A percentile compares a stretch with the other conserved stretches of the same genome.
Evolutionary conservation across 805 yeast species (phyloP).

Genomic region (Brettanomyces sp.): DNA sequence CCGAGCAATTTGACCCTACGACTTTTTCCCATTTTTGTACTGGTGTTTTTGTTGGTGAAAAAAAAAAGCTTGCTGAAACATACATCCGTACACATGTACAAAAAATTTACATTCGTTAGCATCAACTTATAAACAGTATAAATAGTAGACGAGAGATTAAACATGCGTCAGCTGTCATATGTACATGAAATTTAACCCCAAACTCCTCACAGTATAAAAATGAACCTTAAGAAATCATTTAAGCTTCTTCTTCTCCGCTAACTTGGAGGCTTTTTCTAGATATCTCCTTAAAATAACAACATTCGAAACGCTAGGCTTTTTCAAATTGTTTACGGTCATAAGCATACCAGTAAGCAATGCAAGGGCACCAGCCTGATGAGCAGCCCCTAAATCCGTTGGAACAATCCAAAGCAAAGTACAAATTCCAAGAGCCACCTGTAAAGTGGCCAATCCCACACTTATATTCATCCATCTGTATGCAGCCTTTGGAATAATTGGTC

Average conservation of each 20-base stretch:
- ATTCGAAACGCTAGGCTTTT: conserved; percentile 39
- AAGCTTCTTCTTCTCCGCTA: conserved; percentile 2
- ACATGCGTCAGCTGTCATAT: background rate
- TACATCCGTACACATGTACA: too few relatives aligned
- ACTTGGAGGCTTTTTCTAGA: conserved; percentile 12
- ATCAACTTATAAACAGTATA: background rate
- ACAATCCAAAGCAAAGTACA: conserved; percentile 78
- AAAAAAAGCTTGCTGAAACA: too few relatives aligned
- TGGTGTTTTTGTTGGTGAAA: too few relatives aligned
- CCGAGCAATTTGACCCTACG: too few relatives aligned
- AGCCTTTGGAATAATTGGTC: conserved; percentile 43
- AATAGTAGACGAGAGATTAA: background rate
- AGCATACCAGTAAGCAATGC: conserved; percentile 78
- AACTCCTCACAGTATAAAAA: background rate
- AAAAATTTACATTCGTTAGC: too few relatives aligned
- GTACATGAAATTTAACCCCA: background rate
- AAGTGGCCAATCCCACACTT: conserved; percentile 72
- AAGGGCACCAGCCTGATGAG: conserved; percentile 95
- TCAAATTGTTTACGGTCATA: conserved; percentile 46
- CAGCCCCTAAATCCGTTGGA: conserved; percentile 87
- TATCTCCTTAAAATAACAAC: conserved; percentile 21
- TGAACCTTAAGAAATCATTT: background rate
- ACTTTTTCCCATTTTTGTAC: too few relatives aligned
- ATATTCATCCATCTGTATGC: conserved; percentile 51
- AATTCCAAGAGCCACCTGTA: conserved; percentile 84